Percentiles rank a stretch among this genome's conserved stretches.
phyloP scores from a whole-genome alignment of 345 rosid genomes.

The Gossypium sturtianum region DNA sequence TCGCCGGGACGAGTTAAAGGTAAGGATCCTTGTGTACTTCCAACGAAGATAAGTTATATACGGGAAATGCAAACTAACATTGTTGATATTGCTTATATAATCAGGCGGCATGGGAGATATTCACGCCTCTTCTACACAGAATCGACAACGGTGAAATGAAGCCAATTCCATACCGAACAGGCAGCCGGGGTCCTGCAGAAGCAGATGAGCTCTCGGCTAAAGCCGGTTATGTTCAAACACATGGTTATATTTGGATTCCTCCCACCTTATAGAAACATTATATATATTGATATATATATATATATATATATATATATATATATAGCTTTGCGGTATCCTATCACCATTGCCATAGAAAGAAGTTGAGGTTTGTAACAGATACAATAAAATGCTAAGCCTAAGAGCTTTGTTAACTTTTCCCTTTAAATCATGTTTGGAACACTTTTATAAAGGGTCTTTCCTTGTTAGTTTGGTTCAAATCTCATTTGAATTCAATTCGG shows the following conservation, averaged over 20 bases:
- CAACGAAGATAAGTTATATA: not conserved
- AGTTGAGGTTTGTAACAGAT: conserved; percentile 10
- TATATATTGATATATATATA: not conserved
- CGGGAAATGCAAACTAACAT: not conserved
- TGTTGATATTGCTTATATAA: not conserved
- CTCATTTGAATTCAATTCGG: not conserved
- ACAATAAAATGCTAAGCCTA: conserved; percentile 9
- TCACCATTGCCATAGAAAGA: not conserved
- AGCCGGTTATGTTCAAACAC: conserved; percentile 90
- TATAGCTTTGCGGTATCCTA: not conserved
- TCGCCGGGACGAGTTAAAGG: conserved; percentile 96
- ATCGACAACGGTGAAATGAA: conserved; percentile 70
- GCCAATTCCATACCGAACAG: conserved; percentile 62
- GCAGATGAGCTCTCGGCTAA: conserved; percentile 73
- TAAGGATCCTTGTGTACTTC: not conserved
- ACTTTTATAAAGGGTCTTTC: not conserved
- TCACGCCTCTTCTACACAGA: conserved; percentile 90
- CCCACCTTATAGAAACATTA: conserved; percentile 57
- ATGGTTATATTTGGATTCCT: conserved; percentile 96
- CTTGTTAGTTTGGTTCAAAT: not conserved
- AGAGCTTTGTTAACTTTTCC: not conserved
- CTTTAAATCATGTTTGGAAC: conserved; percentile 1
- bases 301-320: not conserved
- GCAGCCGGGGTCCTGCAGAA: conserved; percentile 89
- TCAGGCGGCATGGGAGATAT: conserved; percentile 79